Percentiles rank a stretch among this genome's conserved stretches.
Evolutionary conservation across 768 basidiomycete genomes (phyloP).

Genomic region (Mycena amicta): DNA sequence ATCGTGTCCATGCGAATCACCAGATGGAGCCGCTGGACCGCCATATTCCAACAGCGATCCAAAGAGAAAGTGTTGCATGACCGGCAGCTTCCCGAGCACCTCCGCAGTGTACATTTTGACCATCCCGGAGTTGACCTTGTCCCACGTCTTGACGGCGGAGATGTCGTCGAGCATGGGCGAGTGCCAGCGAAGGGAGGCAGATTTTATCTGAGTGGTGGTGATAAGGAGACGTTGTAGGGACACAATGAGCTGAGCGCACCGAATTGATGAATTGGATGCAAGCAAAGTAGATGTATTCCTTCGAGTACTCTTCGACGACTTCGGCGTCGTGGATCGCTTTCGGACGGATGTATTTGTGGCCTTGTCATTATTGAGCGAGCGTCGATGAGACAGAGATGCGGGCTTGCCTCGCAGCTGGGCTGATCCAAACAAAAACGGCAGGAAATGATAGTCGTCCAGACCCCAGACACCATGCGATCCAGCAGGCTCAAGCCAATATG

Average conservation of each 20-base stretch:
- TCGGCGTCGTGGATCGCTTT: constrained; percentile 92
- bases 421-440: constrained; percentile 87
- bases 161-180: constrained; percentile 99
- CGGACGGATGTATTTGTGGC: constrained; percentile 87
- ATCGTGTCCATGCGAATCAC: constrained; percentile 44
- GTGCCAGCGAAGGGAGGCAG: constrained; percentile 95
- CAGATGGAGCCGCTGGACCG: constrained; percentile 50
- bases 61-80: constrained; percentile 95
- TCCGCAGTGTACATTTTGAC: constrained; percentile 97
- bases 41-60: constrained; percentile 77
- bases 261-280: constrained; percentile 97
- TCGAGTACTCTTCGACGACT: constrained; percentile 87
- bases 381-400: not conserved
- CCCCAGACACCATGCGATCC: constrained; percentile 99
- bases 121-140: constrained; percentile 96
- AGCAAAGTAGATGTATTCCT: constrained; percentile 95
- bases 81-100: constrained; percentile 92
- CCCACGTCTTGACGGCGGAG: constrained; percentile 93
- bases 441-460: constrained; percentile 94
- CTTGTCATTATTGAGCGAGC: constrained; percentile 34
- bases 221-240: not conserved
- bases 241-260: constrained; percentile 42
- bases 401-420: constrained; percentile 68
- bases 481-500: constrained; percentile 97
- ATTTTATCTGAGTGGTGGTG: constrained; percentile 88